Evolutionary conservation across 768 basidiomycete species (phyloP).

Genomic region (Sarcomyxa edulis): DNA sequence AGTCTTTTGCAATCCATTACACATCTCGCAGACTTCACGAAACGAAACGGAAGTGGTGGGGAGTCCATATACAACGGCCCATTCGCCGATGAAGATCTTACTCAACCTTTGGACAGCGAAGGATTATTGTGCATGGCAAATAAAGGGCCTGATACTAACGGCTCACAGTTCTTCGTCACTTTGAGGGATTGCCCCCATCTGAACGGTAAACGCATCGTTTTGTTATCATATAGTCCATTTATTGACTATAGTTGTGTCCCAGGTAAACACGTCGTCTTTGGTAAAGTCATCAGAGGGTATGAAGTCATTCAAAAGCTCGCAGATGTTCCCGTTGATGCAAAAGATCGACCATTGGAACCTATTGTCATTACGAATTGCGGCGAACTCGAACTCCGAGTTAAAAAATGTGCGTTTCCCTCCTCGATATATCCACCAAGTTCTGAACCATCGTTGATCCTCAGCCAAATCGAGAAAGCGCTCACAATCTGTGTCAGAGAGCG

Average conservation of each 20-base stretch:
- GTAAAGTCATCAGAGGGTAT: constrained; percentile 54
- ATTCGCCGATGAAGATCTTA: constrained; percentile 76
- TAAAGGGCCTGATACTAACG: constrained; percentile 77
- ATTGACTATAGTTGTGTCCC: neutral
- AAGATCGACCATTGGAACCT: constrained; percentile 64
- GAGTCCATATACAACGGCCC: constrained; percentile 76
- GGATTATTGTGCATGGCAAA: constrained; percentile 90
- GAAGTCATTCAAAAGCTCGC: constrained; percentile 56
- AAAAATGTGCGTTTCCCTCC: no score
- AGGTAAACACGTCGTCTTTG: constrained; percentile 53
- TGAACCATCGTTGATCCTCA: no score
- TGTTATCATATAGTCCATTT: constrained; percentile 11
- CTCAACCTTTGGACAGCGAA: constrained; percentile 54
- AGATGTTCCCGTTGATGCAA: constrained; percentile 64
- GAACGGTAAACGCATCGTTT: constrained; percentile 42
- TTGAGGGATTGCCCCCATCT: constrained; percentile 71
- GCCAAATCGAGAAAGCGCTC: no score
- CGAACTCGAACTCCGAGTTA: constrained; percentile 67
- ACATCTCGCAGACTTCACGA: constrained; percentile 60
- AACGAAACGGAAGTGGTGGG: constrained; percentile 74
- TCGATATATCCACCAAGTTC: no score
- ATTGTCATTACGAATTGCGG: constrained; percentile 76
- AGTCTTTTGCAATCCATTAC: neutral
- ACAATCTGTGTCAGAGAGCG: neutral
- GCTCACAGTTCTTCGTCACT: constrained; percentile 85